Percentiles rank a stretch among this genome's conserved stretches.
phyloP scores from a whole-genome alignment of 805 yeast species.

The Suhomyces tanzawaensis region DNA sequence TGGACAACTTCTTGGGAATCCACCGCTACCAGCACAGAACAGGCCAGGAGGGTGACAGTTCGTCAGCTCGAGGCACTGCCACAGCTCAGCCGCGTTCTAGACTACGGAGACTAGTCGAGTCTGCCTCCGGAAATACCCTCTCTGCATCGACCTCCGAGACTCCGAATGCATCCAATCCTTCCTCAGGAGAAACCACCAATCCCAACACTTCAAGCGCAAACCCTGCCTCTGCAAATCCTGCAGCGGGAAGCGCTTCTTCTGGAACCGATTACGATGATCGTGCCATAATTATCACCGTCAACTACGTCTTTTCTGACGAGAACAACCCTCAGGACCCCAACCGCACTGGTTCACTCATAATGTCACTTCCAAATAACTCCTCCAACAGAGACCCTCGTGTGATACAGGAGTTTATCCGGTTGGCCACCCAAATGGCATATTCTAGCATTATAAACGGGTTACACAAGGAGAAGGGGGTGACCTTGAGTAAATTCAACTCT shows the following conservation, averaged over 20 bases:
- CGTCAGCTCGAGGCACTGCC: too few relatives aligned
- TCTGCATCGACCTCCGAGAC: too few relatives aligned
- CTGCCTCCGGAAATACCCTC: too few relatives aligned
- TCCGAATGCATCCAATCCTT: too few relatives aligned
- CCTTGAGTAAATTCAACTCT: slow-evolving; percentile 50
- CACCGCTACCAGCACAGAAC: not conserved
- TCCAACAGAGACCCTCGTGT: slow-evolving; percentile 57
- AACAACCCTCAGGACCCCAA: slow-evolving; percentile 36
- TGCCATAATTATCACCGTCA: slow-evolving; percentile 43
- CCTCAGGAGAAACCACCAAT: not conserved
- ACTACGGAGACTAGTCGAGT: not conserved
- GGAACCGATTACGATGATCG: slow-evolving; percentile 20
- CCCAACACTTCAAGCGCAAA: not conserved
- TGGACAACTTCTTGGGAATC: slow-evolving; percentile 20
- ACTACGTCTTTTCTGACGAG: slow-evolving; percentile 42
- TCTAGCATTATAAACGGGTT: slow-evolving; percentile 55
- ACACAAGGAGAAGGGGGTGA: slow-evolving; percentile 50
- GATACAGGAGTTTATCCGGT: slow-evolving; percentile 56
- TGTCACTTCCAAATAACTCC: slow-evolving; percentile 67
- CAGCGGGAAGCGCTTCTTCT: not conserved
- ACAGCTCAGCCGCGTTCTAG: not conserved
- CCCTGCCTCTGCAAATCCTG: slow-evolving; percentile 4
- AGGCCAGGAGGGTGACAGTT: not conserved
- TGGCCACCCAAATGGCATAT: slow-evolving; percentile 71
- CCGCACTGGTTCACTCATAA: slow-evolving; percentile 56